Evolutionary conservation across 2,329 filamentous ascomycete species (phyloP), one percentile per base, ranked within the genome.

Genomic region (Diaporthe citri): DNA sequence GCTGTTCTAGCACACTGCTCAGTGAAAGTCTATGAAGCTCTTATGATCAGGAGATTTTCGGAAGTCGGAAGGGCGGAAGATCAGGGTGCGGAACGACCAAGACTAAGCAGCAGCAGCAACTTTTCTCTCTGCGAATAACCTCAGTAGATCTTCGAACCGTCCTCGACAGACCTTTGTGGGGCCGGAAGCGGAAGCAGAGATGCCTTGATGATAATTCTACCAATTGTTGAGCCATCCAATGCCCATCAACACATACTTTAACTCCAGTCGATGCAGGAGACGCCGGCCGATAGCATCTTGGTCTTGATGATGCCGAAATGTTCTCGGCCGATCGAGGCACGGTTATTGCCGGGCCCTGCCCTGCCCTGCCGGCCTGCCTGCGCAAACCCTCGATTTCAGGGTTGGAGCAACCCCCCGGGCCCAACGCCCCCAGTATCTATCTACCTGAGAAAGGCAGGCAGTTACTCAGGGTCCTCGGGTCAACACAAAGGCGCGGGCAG

Each of bases 1-100:
- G 10, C 34, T 55, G 48, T 13, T 31, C n/a, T 9, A 31, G 20
- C 25, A 25, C n/a, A 20, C 13, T 41, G 46, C 48, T 69, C n/a
- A 31, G 13, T 55, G 64, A 69, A 55, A 56, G 39, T 8, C 36
- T 55, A 43, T 72, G 57, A 39, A 64, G 46, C 22, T 41, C 70
- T 64, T 72, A 43, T 62, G 70, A 41, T 64, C 48, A 55, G 59
- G 34, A 72, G 34, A 55, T 56, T 60, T 72, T 72, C 71, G 71
- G 71, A 72, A 46, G 46, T 60, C 71, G 71, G 71, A 64, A 72
- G 57, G 22, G 71, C 71, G 71, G 71, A 72, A 72, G 43, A 55
- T 72, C 4, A 72, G 17, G 48, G 51, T 17, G 57, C 71, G 71
- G 71, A 56, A 64, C 70, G 70, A 52, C 39, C 13, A 41, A 52